These are phyloP conservation scores for Pseudohyphozyma bogoriensis DNA, from an alignment of 768 basidiomycete genomes.

Conservation along the genomic window DNA sequence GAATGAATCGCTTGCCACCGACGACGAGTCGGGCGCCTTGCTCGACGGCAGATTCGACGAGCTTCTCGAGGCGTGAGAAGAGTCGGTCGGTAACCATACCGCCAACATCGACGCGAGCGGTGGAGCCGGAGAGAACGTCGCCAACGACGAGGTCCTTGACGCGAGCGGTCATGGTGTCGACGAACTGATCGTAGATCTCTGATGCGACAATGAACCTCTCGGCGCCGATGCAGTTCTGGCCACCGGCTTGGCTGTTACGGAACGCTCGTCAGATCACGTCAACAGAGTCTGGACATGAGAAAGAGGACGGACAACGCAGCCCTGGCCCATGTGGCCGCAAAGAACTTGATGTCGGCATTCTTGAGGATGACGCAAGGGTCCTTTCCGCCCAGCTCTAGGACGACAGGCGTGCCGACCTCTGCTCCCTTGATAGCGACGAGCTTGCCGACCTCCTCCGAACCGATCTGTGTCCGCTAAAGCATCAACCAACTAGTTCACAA, in stretches of 20 bases:
- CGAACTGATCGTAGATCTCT: slow-evolving; percentile 64
- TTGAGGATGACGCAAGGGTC: slow-evolving; percentile 87
- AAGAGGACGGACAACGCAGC: slow-evolving; percentile 66
- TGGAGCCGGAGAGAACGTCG: slow-evolving; percentile 12
- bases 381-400: slow-evolving; percentile 68
- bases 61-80: slow-evolving; percentile 56
- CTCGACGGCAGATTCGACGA: slow-evolving; percentile 55
- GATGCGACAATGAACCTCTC: slow-evolving; percentile 82
- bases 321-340: slow-evolving; percentile 74
- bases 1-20: slow-evolving; percentile 58
- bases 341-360: slow-evolving; percentile 67
- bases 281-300: too few relatives aligned
- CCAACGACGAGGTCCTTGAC: slow-evolving; percentile 32
- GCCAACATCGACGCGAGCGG: slow-evolving; percentile 53
- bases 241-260: slow-evolving; percentile 64
- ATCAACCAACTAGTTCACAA: too few relatives aligned
- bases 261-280: not conserved
- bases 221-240: slow-evolving; percentile 95
- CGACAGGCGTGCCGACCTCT: slow-evolving; percentile 77
- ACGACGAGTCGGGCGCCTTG: slow-evolving; percentile 54
- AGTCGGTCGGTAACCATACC: slow-evolving; percentile 71
- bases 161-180: slow-evolving; percentile 45
- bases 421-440: slow-evolving; percentile 77
- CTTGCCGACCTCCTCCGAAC: slow-evolving; percentile 34
- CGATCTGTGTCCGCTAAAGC: slow-evolving; percentile 13